Evolutionary conservation across 768 basidiomycete species (phyloP).

Genomic region (Leccinellum luteum): DNA sequence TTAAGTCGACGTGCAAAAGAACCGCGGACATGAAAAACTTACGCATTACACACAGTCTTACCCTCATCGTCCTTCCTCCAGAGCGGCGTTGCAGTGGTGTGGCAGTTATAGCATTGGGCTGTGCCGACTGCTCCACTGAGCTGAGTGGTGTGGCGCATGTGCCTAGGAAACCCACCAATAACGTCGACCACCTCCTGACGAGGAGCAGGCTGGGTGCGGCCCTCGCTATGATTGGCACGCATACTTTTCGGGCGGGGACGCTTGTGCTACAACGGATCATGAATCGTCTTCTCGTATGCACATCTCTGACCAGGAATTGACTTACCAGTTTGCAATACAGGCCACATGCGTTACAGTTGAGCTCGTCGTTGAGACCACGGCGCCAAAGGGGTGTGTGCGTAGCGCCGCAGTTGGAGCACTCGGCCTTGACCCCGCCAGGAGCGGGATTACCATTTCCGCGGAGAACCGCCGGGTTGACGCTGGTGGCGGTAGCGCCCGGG

Average conservation of each 20-base stretch:
- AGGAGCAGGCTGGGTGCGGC: conserved; percentile 58
- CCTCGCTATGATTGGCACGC: conserved; percentile 74
- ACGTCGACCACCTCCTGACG: conserved; percentile 73
- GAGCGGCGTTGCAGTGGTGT: conserved; percentile 83
- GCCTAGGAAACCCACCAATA: conserved; percentile 51
- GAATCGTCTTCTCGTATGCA: background rate
- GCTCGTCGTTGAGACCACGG: conserved; percentile 80
- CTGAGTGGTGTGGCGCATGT: conserved; percentile 28
- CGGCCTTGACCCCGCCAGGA: conserved; percentile 67
- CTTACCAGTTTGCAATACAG: conserved; percentile 82
- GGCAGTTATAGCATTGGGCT: conserved; percentile 89
- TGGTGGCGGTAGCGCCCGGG: conserved; percentile 65
- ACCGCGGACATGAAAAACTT: conserved; percentile 34
- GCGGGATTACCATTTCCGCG: conserved; percentile 37
- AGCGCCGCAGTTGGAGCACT: conserved; percentile 86
- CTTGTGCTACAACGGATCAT: conserved; percentile 58
- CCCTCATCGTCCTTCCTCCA: conserved; percentile 93
- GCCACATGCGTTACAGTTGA: conserved; percentile 89
- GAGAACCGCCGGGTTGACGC: conserved; percentile 45
- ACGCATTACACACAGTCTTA: conserved; percentile 91
- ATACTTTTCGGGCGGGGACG: conserved; percentile 86
- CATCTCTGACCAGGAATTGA: conserved; percentile 10
- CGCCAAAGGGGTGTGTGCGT: conserved; percentile 89
- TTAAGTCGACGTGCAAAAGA: conserved; percentile 13
- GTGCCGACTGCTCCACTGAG: conserved; percentile 32